phyloP scores from a whole-genome alignment of 805 yeast species.

The Saturnispora dispora region DNA sequence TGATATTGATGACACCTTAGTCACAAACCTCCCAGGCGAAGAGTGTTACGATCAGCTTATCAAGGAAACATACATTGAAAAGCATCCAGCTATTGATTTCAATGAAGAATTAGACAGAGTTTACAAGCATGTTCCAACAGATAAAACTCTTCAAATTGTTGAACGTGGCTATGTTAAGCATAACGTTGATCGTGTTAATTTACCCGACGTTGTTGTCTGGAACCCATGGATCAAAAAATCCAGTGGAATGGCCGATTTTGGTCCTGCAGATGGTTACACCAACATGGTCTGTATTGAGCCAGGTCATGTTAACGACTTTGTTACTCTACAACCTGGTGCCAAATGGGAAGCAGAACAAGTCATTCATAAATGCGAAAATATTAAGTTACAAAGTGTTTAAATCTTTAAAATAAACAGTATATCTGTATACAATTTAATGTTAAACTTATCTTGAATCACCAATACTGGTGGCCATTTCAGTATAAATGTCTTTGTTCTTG shows the following conservation, averaged over 20 bases:
- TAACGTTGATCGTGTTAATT: constrained; percentile 52
- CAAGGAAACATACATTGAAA: constrained; percentile 52
- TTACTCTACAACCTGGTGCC: constrained; percentile 56
- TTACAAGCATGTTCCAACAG: constrained; percentile 51
- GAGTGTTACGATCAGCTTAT: constrained; percentile 69
- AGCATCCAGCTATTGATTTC: constrained; percentile 65
- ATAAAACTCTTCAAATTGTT: constrained; percentile 56
- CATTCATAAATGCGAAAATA: constrained; percentile 45
- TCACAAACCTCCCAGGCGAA: constrained; percentile 70
- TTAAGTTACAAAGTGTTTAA: constrained; percentile 11
- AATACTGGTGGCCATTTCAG: background rate
- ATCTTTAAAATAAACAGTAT: too few relatives aligned
- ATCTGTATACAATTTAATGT: background rate
- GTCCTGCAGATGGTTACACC: constrained; percentile 74
- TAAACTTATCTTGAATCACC: background rate
- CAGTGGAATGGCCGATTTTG: constrained; percentile 78
- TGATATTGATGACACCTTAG: constrained; percentile 70
- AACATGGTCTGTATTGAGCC: constrained; percentile 94
- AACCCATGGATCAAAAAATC: constrained; percentile 91
- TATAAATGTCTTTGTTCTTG: background rate
- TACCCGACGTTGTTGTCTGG: constrained; percentile 80
- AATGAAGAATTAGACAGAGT: constrained; percentile 79
- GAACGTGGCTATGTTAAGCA: constrained; percentile 63
- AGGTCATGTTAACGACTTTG: constrained; percentile 71
- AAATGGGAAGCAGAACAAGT: constrained; percentile 69